Evolutionary conservation across 495 filamentous ascomycete genomes (phyloP).

Genomic region (Extremus antarcticus): DNA sequence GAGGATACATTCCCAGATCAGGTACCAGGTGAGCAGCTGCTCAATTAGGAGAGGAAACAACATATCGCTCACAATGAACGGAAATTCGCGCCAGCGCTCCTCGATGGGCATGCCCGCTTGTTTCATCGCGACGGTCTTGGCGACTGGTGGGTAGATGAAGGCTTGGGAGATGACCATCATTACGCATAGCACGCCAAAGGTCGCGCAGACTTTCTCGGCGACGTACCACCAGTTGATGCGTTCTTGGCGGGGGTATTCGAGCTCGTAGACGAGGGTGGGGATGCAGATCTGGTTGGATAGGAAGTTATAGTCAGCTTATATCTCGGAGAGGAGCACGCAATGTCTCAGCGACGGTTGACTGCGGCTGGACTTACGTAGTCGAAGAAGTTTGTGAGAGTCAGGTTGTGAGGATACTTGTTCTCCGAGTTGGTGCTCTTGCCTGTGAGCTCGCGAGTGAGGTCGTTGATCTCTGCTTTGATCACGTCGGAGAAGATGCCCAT

Average conservation of each 20-base stretch:
- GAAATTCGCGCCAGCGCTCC: conserved; percentile 52
- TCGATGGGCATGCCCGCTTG: conserved; percentile 46
- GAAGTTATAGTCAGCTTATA: too few relatives aligned
- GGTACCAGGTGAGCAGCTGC: conserved; percentile 58
- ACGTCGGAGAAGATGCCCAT: conserved; percentile 46
- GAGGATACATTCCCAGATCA: conserved; percentile 72
- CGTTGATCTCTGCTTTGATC: conserved; percentile 52
- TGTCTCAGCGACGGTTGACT: too few relatives aligned
- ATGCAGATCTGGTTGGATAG: too few relatives aligned
- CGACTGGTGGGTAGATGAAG: conserved; percentile 56
- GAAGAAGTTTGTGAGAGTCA: conserved; percentile 53
- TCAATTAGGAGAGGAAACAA: conserved; percentile 69
- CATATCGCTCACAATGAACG: conserved; percentile 56
- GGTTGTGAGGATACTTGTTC: conserved; percentile 53
- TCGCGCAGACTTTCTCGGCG: conserved; percentile 54
- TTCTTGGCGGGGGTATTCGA: conserved; percentile 61
- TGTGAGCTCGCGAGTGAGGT: conserved; percentile 50
- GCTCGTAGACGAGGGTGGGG: conserved; percentile 66
- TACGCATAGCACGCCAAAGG: conserved; percentile 56
- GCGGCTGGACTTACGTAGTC: too few relatives aligned
- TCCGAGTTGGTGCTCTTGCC: conserved; percentile 36
- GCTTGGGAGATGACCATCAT: conserved; percentile 43
- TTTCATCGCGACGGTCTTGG: conserved; percentile 54
- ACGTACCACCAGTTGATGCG: conserved; percentile 61
- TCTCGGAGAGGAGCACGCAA: too few relatives aligned